A percentile compares a stretch with the other conserved stretches of the same genome.
Conservation (phyloP, 345 rosid genomes). For the Rhodamnia argentea region DNA sequence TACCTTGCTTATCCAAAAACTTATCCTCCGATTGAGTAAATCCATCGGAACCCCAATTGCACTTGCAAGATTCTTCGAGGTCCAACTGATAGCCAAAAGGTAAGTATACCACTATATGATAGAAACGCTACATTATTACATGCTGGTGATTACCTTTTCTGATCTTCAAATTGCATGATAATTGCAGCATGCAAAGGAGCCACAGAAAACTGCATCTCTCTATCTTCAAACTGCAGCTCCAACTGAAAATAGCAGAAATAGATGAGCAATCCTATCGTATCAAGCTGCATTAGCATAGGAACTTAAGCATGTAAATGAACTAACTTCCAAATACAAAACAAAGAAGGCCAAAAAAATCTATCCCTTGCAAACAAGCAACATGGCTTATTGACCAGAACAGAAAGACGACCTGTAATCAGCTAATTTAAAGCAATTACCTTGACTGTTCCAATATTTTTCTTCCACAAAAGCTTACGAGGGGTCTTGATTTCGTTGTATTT, state of each 20-base stretch:
- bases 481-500: slow-evolving; percentile 79
- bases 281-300: not conserved
- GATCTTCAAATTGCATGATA: slow-evolving; percentile 91
- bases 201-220: slow-evolving; percentile 65
- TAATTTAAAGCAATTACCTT: slow-evolving; percentile 31
- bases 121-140: not conserved
- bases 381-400: not conserved
- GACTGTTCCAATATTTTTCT: slow-evolving; percentile 93
- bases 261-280: not conserved
- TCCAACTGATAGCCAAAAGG: slow-evolving; percentile 55
- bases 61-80: slow-evolving; percentile 56
- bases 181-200: slow-evolving; percentile 87
- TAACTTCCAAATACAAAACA: not conserved
- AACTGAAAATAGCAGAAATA: slow-evolving; percentile 35
- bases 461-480: slow-evolving; percentile 94
- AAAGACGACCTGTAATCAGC: not conserved
- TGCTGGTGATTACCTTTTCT: slow-evolving; percentile 42
- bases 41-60: slow-evolving; percentile 68
- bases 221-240: slow-evolving; percentile 90
- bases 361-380: not conserved
- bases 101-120: not conserved
- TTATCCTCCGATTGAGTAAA: slow-evolving; percentile 58
- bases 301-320: not conserved
- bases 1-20: slow-evolving; percentile 94
- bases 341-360: not conserved